Evolutionary conservation across 768 basidiomycete genomes (phyloP).

Genomic region (Chalciporus pseudorubinellus): DNA sequence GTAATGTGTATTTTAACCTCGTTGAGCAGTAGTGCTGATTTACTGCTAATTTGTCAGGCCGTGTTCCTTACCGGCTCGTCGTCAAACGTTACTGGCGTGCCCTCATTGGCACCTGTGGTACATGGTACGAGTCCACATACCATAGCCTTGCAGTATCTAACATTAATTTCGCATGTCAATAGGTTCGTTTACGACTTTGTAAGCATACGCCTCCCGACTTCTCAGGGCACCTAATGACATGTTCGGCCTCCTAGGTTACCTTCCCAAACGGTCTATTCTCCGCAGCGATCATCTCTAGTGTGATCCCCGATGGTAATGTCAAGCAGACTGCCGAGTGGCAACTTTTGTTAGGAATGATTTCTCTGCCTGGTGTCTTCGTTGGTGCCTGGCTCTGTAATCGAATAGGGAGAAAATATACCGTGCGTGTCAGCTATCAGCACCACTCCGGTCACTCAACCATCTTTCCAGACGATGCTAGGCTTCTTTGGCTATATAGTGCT

Average conservation of each 20-base stretch:
- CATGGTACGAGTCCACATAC: constrained; percentile 45
- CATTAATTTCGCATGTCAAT: background rate
- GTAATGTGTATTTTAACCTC: constrained; percentile 30
- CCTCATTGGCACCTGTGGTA: constrained; percentile 69
- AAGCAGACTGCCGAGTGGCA: constrained; percentile 68
- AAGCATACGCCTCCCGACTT: constrained; percentile 2
- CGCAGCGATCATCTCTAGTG: constrained; percentile 63
- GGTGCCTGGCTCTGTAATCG: constrained; percentile 50
- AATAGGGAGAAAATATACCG: constrained; percentile 57
- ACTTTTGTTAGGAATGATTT: constrained; percentile 58
- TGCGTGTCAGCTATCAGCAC: constrained; percentile 25
- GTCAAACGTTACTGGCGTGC: constrained; percentile 64
- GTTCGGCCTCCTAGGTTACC: constrained; percentile 44
- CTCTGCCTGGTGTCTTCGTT: constrained; percentile 60
- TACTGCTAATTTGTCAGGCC: constrained; percentile 33
- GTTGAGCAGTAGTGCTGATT: background rate
- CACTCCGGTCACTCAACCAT: constrained; percentile 3
- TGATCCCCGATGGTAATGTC: constrained; percentile 54
- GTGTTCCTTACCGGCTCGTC: constrained; percentile 60
- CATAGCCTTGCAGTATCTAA: constrained; percentile 1
- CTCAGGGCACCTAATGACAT: background rate
- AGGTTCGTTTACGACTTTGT: constrained; percentile 75
- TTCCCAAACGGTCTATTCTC: constrained; percentile 75
- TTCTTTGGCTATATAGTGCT: constrained; percentile 68
- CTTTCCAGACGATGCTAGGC: constrained; percentile 57